Evolutionary conservation across 176 grass and related monocot species (phyloP), one percentile per base, ranked within the genome.

Genomic region (Juncus effusus): DNA sequence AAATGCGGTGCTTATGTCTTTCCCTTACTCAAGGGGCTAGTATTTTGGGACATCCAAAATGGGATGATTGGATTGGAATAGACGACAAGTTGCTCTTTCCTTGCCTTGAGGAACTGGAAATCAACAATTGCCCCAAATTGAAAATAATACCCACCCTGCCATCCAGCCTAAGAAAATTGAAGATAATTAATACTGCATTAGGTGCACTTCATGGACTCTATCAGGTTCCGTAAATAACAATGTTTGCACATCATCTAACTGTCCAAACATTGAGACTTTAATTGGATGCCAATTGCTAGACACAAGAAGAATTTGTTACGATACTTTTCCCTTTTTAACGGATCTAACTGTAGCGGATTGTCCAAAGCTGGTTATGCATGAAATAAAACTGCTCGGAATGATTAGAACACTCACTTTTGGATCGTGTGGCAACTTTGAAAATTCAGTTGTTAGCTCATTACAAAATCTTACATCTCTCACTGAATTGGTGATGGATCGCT

Each of bases 201-300:
- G 56, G 38, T 60, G 58, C 54, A 42, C 61, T 83, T 78, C 80
- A 40, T 3, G 39, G 47, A 14, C 40, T 68, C 42, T 58, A 72
- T 69, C 57, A 69, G 16, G 16, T 60, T 6, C 3, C 56, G 28
- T 38, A 19, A 15, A 51, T 49, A 7, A 54, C 56, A 28, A 37
- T 40, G 66, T 16, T 56, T n/a, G 11, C 16, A 16, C 3, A 59
- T 28, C 42, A 62, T 13, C 53, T 37, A 0, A 1, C 4, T 82
- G 79, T 76, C 64, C 79, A 70, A 76, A 76, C 3, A 57, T 82
- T 40, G 59, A 40, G 12, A 62, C 36, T 44, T 42, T 54, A 54
- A 10, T 42, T 42, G 47, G 54, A 58, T 76, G 19, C 6, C 3
- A 36, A 54, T 36, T 70, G 16, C 14, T 67, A 37, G 62, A 40